Evolutionary conservation across 768 basidiomycete species (phyloP), one percentile per base, ranked within the genome.

Genomic region (Dentipellis fragilis): DNA sequence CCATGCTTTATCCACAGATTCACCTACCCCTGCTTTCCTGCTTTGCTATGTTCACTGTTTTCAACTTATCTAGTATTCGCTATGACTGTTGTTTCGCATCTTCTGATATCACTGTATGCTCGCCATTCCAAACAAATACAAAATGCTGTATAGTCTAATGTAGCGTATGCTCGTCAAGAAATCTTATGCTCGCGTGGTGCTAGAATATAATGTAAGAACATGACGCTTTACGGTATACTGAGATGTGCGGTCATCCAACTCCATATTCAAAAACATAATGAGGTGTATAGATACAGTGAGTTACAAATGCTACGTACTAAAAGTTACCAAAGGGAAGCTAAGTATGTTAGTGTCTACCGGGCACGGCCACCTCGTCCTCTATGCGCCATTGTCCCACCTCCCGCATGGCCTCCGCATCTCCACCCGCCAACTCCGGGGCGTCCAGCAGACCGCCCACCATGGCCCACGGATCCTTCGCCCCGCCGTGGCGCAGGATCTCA

Each of bases 401-500:
- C 36, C 81, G 73, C 95, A 99, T 98, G 0, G 93, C 89, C 45
- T 79, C 73, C 22, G 80, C 76, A 62, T 91, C 89, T 0, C 96
- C 96, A 4, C 62, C 69, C 40, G 74, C 76, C n/a, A 98, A 67
- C 52, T 78, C 76, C 0, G 85, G 84, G 0, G 79, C 74, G 29
- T 77, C 71, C 3, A 98, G 71, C 50, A 97, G 64, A 0, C 73
- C 70, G 14, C 86, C 81, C 0, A 98, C 81, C 92, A 97, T 93
- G 60, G 78, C 73, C 96, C 96, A 99, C 0, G 96, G 93, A 62
- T 97, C 91, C 67, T 77, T 86, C 0, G 89, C 93, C 1, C 96
- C 96, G 0, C 96, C 96, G 63, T 80, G 85, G 40, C 74, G 75
- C 29, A 99, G 64, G 6, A 98, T 74, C 54, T 89, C 84, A 3